Percentiles rank a stretch among this genome's conserved stretches.
These are phyloP conservation scores for Alternaria sp. DNA, from an alignment of 2,329 filamentous ascomycete genomes.

Conservation along the genomic window DNA sequence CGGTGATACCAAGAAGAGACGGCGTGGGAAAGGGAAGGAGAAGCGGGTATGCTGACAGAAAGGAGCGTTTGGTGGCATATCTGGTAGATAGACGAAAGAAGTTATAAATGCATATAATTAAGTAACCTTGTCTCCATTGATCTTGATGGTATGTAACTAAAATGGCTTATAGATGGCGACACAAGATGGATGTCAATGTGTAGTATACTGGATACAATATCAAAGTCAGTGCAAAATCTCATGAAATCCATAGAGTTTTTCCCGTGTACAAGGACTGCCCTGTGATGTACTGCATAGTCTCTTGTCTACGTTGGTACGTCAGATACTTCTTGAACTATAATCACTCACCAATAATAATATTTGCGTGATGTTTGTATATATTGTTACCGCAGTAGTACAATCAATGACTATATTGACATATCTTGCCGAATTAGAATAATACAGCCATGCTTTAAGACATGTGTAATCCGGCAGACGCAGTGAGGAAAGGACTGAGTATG, in stretches of 20 bases:
- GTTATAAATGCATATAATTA: slow-evolving; percentile 10
- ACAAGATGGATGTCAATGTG: neutral
- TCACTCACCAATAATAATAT: neutral
- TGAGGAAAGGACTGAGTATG: neutral
- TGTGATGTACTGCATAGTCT: neutral
- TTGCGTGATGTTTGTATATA: neutral
- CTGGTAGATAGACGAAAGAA: slow-evolving; percentile 13
- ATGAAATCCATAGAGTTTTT: neutral
- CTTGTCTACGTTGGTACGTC: neutral
- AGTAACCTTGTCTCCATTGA: neutral
- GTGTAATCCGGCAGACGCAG: neutral
- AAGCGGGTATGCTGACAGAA: neutral
- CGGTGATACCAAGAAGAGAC: neutral
- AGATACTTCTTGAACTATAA: neutral
- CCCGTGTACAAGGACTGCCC: neutral
- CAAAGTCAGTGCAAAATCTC: neutral
- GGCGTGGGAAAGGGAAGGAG: neutral
- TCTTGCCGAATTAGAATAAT: neutral
- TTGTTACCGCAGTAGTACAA: neutral
- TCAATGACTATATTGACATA: neutral
- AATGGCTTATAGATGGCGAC: neutral
- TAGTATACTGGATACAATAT: neutral
- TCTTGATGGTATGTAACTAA: neutral
- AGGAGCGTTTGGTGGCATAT: neutral
- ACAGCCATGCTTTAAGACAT: neutral